Conservation (phyloP, 108 stramenopile genomes). For the Aurantiochytrium sp. region DNA sequence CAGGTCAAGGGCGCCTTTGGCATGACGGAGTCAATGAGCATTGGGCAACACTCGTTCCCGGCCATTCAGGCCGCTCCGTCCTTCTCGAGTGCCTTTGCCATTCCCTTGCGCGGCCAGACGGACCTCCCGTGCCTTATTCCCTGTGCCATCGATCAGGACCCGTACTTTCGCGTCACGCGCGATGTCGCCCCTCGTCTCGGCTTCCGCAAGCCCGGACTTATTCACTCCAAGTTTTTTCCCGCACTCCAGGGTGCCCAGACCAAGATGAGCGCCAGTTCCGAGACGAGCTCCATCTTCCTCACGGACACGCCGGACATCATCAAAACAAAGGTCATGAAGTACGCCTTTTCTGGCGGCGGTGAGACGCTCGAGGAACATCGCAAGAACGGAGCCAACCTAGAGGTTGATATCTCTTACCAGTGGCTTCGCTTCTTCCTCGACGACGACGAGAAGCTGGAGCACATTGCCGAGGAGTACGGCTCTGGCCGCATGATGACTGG, state of each 20-base stretch:
- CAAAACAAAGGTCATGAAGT: slow-evolving; percentile 63
- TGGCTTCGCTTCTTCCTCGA: slow-evolving; percentile 95
- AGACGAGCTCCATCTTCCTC: slow-evolving; percentile 82
- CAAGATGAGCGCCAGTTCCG: slow-evolving; percentile 82
- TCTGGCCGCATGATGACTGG: slow-evolving; percentile 83
- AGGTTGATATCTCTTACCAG: slow-evolving; percentile 88
- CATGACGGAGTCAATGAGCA: slow-evolving; percentile 74
- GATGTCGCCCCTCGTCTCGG: slow-evolving; percentile 77
- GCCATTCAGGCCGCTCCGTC: slow-evolving; percentile 92
- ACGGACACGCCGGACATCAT: slow-evolving; percentile 84
- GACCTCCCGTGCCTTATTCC: slow-evolving; percentile 48
- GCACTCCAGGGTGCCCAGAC: slow-evolving; percentile 86
- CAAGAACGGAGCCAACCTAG: slow-evolving; percentile 84
- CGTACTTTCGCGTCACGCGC: slow-evolving; percentile 97
- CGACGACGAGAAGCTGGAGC: slow-evolving; percentile 83
- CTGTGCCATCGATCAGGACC: slow-evolving; percentile 98
- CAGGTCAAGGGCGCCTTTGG: slow-evolving; percentile 93
- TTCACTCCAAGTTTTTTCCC: slow-evolving; percentile 98
- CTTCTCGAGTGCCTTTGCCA: slow-evolving; percentile 81
- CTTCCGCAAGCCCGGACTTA: slow-evolving; percentile 80
- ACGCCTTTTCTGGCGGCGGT: slow-evolving; percentile 84
- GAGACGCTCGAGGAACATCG: slow-evolving; percentile 85
- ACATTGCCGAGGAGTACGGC: slow-evolving; percentile 77
- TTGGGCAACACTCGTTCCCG: slow-evolving; percentile 86
- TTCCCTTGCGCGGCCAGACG: slow-evolving; percentile 53